These are phyloP conservation scores for Termitomyces sp. DNA, from an alignment of 768 basidiomycete species.

Conservation along the genomic window DNA sequence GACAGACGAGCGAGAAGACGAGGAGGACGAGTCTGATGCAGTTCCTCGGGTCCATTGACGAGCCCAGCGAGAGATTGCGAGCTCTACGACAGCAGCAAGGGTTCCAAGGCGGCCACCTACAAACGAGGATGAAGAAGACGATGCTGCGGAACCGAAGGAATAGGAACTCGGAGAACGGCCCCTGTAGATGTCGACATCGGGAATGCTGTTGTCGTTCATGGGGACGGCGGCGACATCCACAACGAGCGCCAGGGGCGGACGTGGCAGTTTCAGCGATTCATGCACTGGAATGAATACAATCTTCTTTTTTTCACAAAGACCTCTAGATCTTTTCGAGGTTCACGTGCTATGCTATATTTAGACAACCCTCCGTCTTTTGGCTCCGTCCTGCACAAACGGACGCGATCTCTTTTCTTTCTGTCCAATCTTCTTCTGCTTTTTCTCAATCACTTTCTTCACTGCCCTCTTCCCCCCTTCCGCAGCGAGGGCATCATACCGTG, in stretches of 20 bases:
- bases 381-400: constrained; percentile 41
- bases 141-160: constrained; percentile 23
- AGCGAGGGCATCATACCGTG: constrained; percentile 76
- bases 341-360: constrained; percentile 12
- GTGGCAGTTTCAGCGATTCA: background rate
- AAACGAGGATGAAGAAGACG: constrained; percentile 32
- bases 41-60: constrained; percentile 59
- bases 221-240: constrained; percentile 6
- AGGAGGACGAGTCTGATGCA: constrained; percentile 30
- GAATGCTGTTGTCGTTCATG: constrained; percentile 14
- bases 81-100: constrained; percentile 60
- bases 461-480: constrained; percentile 72
- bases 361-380: constrained; percentile 16
- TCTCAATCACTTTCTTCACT: constrained; percentile 84
- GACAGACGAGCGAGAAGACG: constrained; percentile 38
- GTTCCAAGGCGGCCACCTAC: constrained; percentile 41
- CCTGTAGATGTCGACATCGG: constrained; percentile 49
- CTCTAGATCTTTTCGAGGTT: background rate
- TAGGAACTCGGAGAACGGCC: constrained; percentile 36
- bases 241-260: background rate
- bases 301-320: background rate
- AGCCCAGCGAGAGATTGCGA: constrained; percentile 71
- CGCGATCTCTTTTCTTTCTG: constrained; percentile 88
- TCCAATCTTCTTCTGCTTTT: constrained; percentile 79
- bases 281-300: background rate